A percentile compares a stretch with the other conserved stretches of the same genome.
phyloP scores from a whole-genome alignment of 352 stramenopile genomes.

The Hyaloperonospora brassicae region DNA sequence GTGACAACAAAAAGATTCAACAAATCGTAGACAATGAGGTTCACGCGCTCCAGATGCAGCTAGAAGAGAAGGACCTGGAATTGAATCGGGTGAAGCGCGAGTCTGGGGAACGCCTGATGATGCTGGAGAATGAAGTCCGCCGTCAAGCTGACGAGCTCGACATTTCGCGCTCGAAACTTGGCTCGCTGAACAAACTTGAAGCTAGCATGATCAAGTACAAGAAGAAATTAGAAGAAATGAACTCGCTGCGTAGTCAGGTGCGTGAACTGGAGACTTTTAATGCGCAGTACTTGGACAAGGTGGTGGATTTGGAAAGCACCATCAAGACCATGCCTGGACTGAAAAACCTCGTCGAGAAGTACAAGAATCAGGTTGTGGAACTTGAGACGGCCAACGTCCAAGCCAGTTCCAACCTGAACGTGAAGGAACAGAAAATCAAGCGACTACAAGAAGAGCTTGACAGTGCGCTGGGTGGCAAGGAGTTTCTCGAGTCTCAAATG shows the following conservation, averaged over 20 bases:
- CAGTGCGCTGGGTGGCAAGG: slow-evolving; percentile 66
- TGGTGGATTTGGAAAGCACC: slow-evolving; percentile 78
- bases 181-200: slow-evolving; percentile 72
- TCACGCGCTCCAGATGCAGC: slow-evolving; percentile 57
- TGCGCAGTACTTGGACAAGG: slow-evolving; percentile 74
- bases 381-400: slow-evolving; percentile 78
- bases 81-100: slow-evolving; percentile 66
- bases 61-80: slow-evolving; percentile 77
- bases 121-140: slow-evolving; percentile 81
- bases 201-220: slow-evolving; percentile 79
- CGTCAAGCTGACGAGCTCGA: slow-evolving; percentile 80
- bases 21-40: slow-evolving; percentile 81
- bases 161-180: slow-evolving; percentile 80
- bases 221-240: slow-evolving; percentile 83
- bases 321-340: slow-evolving; percentile 81
- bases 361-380: slow-evolving; percentile 86
- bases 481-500: slow-evolving; percentile 81
- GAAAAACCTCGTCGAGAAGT: slow-evolving; percentile 71
- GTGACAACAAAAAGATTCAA: slow-evolving; percentile 85
- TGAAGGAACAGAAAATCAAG: slow-evolving; percentile 77
- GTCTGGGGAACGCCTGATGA: slow-evolving; percentile 61
- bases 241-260: slow-evolving; percentile 58
- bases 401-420: slow-evolving; percentile 58
- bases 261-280: slow-evolving; percentile 76
- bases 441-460: slow-evolving; percentile 82